Conservation (phyloP, 768 basidiomycete genomes). For the Punctularia strigosozonata region DNA sequence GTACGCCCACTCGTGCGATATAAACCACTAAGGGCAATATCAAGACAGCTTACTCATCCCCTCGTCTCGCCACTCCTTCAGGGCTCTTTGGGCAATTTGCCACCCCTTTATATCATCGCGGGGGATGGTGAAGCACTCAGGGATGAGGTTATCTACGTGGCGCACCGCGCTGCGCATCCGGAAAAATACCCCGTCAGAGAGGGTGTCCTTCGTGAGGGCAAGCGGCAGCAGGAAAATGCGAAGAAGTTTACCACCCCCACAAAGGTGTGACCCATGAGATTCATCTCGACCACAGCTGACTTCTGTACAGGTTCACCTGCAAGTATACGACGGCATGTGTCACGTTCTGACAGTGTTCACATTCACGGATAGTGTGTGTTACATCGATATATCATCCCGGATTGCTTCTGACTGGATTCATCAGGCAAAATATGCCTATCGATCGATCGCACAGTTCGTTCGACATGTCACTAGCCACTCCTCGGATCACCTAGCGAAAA, state of each 20-base stretch:
- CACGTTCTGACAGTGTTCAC: constrained; percentile 68
- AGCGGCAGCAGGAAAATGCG: constrained; percentile 39
- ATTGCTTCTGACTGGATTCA: not conserved
- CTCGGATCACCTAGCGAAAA: constrained; percentile 22
- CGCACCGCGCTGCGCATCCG: constrained; percentile 73
- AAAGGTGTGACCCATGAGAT: constrained; percentile 20
- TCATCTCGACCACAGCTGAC: not conserved
- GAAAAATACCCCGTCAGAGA: constrained; percentile 46
- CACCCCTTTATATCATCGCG: constrained; percentile 61
- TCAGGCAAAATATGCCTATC: constrained; percentile 50
- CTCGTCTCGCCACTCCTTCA: constrained; percentile 64
- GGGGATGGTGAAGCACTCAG: constrained; percentile 67
- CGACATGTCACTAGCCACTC: constrained; percentile 36
- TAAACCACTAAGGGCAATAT: not conserved
- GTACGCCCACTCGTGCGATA: constrained; percentile 2
- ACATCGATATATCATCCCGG: not conserved
- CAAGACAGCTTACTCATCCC: constrained; percentile 50
- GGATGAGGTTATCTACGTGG: constrained; percentile 69
- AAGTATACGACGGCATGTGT: constrained; percentile 68
- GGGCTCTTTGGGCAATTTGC: constrained; percentile 64
- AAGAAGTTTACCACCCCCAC: constrained; percentile 40
- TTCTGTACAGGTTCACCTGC: constrained; percentile 15
- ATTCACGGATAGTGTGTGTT: constrained; percentile 43
- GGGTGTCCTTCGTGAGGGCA: constrained; percentile 33
- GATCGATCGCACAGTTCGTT: constrained; percentile 44